These are phyloP conservation scores for Geosmithia flava DNA, from an alignment of 2,329 filamentous ascomycete genomes.

Conservation along the genomic window DNA sequence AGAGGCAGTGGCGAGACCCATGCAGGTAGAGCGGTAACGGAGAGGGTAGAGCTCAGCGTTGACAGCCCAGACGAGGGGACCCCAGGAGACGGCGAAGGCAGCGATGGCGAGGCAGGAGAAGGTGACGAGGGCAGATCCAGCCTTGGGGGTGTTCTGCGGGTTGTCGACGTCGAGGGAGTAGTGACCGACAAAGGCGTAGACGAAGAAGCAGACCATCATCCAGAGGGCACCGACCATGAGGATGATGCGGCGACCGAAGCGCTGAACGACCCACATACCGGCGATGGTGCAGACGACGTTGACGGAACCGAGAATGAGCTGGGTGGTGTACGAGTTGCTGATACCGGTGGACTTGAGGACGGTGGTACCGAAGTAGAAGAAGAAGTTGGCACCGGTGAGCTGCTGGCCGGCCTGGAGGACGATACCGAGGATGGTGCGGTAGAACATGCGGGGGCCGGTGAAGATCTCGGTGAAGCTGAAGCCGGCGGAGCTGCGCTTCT, in stretches of 20 bases:
- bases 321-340: slow-evolving; percentile 51
- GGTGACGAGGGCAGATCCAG: slow-evolving; percentile 50
- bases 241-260: slow-evolving; percentile 49
- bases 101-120: slow-evolving; percentile 59
- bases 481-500: slow-evolving; percentile 29
- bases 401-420: slow-evolving; percentile 54
- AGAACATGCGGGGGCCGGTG: slow-evolving; percentile 53
- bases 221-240: slow-evolving; percentile 51
- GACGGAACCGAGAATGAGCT: slow-evolving; percentile 55
- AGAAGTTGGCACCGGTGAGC: slow-evolving; percentile 56
- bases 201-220: slow-evolving; percentile 41
- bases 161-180: slow-evolving; percentile 27
- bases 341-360: slow-evolving; percentile 57
- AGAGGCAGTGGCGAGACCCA: slow-evolving; percentile 42
- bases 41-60: slow-evolving; percentile 53
- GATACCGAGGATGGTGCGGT: slow-evolving; percentile 51
- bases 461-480: slow-evolving; percentile 48
- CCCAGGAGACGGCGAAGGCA: slow-evolving; percentile 58
- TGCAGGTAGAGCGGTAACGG: slow-evolving; percentile 39
- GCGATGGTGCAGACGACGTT: slow-evolving; percentile 55
- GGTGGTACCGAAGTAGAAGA: slow-evolving; percentile 54
- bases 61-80: slow-evolving; percentile 55
- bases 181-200: slow-evolving; percentile 36
- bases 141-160: slow-evolving; percentile 29
- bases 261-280: slow-evolving; percentile 53